Evolutionary conservation across 1,284 basidiomycete genomes (phyloP), one percentile per base, ranked within the genome.

Genomic region (Fomitopsis betulina): DNA sequence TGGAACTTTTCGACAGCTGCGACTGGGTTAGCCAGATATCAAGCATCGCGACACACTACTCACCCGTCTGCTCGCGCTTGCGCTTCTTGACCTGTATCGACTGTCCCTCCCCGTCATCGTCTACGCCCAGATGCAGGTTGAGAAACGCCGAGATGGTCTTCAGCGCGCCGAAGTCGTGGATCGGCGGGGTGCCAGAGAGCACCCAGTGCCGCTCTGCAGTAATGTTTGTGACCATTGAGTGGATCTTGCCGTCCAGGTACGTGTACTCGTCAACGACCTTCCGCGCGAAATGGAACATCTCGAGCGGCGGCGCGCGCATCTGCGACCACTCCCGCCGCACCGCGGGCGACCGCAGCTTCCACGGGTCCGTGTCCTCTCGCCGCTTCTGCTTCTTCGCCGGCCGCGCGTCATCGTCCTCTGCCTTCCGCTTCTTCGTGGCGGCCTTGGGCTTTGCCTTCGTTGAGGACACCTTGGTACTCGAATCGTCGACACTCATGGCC

Each of bases 201-300:
- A 98, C 92, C 95, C 95, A 98, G 57, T 87, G 89, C 61, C 91
- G 83, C 58, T 89, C 86, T 0, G 93, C 89, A 25, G 86, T 83
- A 25, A 96, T 73, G 40, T 82, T 84, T 3, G 92, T 92, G 32
- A 96, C 81, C 65, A 95, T 82, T 1, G 91, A 80, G 57, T 93
- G 87, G 8, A 87, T 80, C 65, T 91, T 87, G 55, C 90, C 93
- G 38, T 90, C 86, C 15, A 96, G 80, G 70, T 98, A 98, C 1
- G 95, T 96, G 72, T 96, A 98, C 72, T 98, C 95, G 74, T 98
- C 96, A 50, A 97, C 87, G 54, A 97, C 89, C 52, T 93, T 84
- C 2, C 95, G 88, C 7, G 91, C 80, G 71, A 92, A 96, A 72
- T 93, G 83, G 81, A 98, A 97, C 81, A 95, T 91, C 72, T 96